Evolutionary conservation across 164 flowering plant species (phyloP), one percentile per base, ranked within the genome.

Genomic region (Annona cherimola): DNA sequence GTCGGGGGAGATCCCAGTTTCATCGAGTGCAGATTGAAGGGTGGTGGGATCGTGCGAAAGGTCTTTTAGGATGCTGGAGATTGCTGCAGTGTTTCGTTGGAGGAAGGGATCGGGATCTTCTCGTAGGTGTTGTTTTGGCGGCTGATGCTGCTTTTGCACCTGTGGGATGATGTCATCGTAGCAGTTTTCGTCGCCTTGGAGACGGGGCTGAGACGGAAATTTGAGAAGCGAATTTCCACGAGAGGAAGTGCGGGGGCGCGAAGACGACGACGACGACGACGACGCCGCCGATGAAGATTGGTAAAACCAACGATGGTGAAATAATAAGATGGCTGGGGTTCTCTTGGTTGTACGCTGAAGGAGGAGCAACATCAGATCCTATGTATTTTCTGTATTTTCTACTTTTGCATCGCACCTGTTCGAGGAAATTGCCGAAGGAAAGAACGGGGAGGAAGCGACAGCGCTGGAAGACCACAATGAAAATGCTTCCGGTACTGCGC

Each of bases 1-100:
- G 35, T 45, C 42, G 20, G 90, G 91, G 20, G 77, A 59, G 72
- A 89, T 80, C 18, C 82, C 78, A 3, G 88, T 70, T 66, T 67
- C 69, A 46, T 83, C 79, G 59, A 93, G 55, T 0, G 89, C 92
- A 12, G 76, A 57, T 66, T 50, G 57, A 1, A 55, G 61, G 9
- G 61, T 19, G 19, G 44, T 42, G 35, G 63, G 45, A 35, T 66
- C 7, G 54, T 57, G 62, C 4, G 73, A 35, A 41, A 70, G 46
- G 57, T 61, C 66, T 42, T 61, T 61, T n/a, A 70, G 26, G 54
- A 70, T 16, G 5, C 26, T 44, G 55, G 66, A 70, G 50, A 69
- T 3, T 11, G 63, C 44, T 43, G 16, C 7, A 40, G 69, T 40
- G 54, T 66, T 42, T 5, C 41, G 39, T 41, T 64, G 67, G 44